phyloP scores from a whole-genome alignment of 495 filamentous ascomycete species.

The Neurospora tetraspora region DNA sequence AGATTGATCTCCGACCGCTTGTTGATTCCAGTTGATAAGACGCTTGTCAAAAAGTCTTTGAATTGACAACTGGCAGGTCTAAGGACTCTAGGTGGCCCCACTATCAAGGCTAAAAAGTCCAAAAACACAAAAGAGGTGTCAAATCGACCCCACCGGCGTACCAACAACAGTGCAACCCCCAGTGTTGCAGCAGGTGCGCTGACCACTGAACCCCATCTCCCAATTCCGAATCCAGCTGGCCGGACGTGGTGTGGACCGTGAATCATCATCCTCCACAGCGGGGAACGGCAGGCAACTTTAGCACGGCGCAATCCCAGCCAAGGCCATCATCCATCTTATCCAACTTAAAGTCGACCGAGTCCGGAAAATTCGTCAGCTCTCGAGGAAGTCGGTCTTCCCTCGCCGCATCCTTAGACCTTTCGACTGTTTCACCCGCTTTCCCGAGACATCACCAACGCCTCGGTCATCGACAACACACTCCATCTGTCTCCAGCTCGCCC shows the following conservation, averaged over 20 bases:
- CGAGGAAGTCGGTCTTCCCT: neutral
- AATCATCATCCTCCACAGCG: neutral
- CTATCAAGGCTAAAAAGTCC: neutral
- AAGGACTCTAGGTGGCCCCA: neutral
- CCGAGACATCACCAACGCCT: neutral
- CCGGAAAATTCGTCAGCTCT: neutral
- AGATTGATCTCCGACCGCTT: neutral
- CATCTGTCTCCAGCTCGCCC: constrained; percentile 2
- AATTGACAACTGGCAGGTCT: neutral
- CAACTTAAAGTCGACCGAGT: neutral
- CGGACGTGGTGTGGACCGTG: no score
- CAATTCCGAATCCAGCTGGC: neutral
- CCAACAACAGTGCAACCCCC: neutral
- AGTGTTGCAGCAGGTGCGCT: neutral
- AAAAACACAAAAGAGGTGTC: neutral
- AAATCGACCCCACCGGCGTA: neutral
- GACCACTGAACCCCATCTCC: neutral
- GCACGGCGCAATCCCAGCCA: neutral
- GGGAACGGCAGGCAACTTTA: neutral
- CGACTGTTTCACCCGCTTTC: neutral
- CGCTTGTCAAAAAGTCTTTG: neutral
- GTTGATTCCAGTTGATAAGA: neutral
- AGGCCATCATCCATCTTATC: neutral
- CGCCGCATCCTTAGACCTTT: neutral
- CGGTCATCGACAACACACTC: neutral